Base-by-base conservation (phyloP, 768 basidiomycete genomes). In the Auriscalpium vulgare region DNA sequence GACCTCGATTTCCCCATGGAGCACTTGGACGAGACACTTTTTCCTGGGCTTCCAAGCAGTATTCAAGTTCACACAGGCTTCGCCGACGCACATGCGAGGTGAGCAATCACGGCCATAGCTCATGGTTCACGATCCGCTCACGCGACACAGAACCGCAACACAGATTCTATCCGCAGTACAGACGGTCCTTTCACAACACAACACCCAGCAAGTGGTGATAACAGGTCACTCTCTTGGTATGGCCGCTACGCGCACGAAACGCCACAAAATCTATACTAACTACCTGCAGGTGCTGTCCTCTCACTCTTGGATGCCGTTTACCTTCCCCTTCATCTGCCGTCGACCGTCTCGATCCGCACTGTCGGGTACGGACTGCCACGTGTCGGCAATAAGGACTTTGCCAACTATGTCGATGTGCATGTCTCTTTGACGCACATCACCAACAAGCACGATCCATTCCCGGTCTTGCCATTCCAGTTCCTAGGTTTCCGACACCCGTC, bases 21-120 rank as follows among this genome's bases (percentile, higher is more conserved):
- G 35, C 60, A 55, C 14, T 70, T 84, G 29, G 67, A 80, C 61
- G 34, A 73, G 1, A 65, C 66, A 0, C 73, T 84, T 8, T 85
- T 84, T 70, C 84, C 84, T 1, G 83, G 81, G 1, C 65, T 83
- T 13, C 62, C 73, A 35, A 66, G 65, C 16, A 67, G 55, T 37
- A 75, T 81, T 17, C 60, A 65, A 55, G 81, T 77, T 16, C 84
- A 81, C 61, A 69, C 73, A 38, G 83, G 84, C 4, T 85, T 84
- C 65, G 71, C 75, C 2, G 64, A 75, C 40, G 73, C 74, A 50
- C 83, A 84, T 43, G 75, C 78, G 36, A 37, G 37, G 57, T 57
- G 16, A 43, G 52, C 6, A 29, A 29, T 29, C 2, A 29, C 2
- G 29, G 4, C n/a, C 23, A 4, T 13, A 17, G 13, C 47, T 47